phyloP scores from a whole-genome alignment of 176 grass and related monocot species.

The Coix lacrymajobi region DNA sequence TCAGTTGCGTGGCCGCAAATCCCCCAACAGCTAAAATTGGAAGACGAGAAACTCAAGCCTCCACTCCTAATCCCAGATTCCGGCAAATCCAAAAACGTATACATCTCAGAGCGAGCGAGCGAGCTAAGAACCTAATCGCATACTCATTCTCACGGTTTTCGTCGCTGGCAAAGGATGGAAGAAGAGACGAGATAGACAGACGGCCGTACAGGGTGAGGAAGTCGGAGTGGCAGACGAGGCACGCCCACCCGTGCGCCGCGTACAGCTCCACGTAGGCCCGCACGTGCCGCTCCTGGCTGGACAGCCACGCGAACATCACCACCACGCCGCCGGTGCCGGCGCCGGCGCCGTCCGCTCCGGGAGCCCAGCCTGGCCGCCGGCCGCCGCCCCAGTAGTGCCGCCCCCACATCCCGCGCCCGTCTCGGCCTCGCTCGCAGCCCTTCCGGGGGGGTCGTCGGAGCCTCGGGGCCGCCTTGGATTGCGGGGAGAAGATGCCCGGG shows the following conservation, averaged over 20 bases:
- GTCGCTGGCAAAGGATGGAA: background rate
- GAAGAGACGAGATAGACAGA: background rate
- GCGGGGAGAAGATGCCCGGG: background rate
- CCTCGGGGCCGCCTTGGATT: background rate
- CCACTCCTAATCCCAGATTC: background rate
- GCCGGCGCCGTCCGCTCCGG: background rate
- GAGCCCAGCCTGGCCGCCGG: slow-evolving; percentile 21
- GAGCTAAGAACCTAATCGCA: background rate
- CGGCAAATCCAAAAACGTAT: background rate
- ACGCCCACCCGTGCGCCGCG: slow-evolving; percentile 65
- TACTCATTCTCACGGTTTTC: background rate
- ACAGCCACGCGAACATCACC: slow-evolving; percentile 93
- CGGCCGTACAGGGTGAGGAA: slow-evolving; percentile 64
- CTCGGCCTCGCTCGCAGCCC: background rate
- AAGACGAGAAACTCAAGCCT: background rate
- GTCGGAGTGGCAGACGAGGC: slow-evolving; percentile 86
- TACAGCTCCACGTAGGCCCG: slow-evolving; percentile 68
- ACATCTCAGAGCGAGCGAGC: too few relatives aligned
- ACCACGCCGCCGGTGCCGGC: slow-evolving; percentile 50
- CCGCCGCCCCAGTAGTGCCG: slow-evolving; percentile 74
- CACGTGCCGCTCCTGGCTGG: slow-evolving; percentile 79
- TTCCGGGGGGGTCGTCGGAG: background rate
- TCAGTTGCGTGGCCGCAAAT: background rate
- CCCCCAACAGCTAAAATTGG: background rate
- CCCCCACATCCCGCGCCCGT: slow-evolving; percentile 54